Evolutionary conservation across 1,139 yeast species (phyloP).

Genomic region (Geotrichum siamense): DNA sequence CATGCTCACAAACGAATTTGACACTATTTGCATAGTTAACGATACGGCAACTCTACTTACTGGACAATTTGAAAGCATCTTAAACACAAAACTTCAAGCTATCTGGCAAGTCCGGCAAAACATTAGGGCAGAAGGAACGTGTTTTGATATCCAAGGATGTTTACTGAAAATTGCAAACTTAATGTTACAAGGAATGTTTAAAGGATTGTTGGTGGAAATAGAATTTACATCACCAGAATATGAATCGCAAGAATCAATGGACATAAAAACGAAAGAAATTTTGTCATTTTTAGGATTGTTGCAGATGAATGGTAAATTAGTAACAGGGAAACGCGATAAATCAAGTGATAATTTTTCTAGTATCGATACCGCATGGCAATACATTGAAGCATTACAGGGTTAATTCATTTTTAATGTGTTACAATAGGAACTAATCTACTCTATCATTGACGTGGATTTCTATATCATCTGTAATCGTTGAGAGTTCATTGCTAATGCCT

Average conservation of each 20-base stretch:
- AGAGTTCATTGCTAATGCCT: too few relatives aligned
- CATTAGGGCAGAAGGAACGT: conserved; percentile 69
- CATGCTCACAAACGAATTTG: conserved; percentile 37
- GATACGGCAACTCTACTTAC: conserved; percentile 28
- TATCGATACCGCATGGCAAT: conserved; percentile 5
- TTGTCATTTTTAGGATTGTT: background rate
- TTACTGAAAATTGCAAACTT: conserved; percentile 57
- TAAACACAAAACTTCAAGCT: conserved; percentile 53
- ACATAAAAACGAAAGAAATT: background rate
- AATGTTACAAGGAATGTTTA: conserved; percentile 64
- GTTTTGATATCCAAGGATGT: conserved; percentile 41
- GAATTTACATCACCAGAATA: conserved; percentile 24
- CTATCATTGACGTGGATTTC: too few relatives aligned
- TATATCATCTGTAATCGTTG: too few relatives aligned
- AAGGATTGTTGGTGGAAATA: conserved; percentile 60
- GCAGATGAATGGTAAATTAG: background rate
- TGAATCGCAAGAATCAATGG: background rate
- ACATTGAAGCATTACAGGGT: conserved; percentile 5
- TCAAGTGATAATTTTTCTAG: background rate
- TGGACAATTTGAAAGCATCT: conserved; percentile 31
- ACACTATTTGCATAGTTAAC: conserved; percentile 43
- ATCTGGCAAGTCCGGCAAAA: conserved; percentile 66
- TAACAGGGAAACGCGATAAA: background rate
- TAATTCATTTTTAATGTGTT: too few relatives aligned
- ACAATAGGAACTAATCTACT: too few relatives aligned